A percentile compares a stretch with the other conserved stretches of the same genome.
Conservation (phyloP, 1,139 yeast genomes). For the Hemisphaericaspora subhashii region DNA sequence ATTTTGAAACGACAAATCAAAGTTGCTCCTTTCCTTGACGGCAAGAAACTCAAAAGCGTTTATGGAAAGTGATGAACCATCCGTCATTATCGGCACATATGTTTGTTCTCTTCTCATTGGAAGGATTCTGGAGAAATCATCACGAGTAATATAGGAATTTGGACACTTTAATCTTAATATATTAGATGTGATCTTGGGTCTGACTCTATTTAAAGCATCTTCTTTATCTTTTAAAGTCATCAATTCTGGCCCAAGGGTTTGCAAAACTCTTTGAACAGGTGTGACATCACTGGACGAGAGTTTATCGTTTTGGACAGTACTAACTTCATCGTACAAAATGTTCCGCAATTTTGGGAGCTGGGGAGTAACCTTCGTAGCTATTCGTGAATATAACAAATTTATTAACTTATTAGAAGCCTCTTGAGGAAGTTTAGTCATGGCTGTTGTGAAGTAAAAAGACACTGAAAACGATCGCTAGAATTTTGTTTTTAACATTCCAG, state of each 20-base stretch:
- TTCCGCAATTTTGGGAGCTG: slow-evolving; percentile 28
- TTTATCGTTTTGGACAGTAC: not conserved
- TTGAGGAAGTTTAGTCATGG: slow-evolving; percentile 1
- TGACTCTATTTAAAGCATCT: slow-evolving; percentile 9
- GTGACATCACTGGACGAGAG: slow-evolving; percentile 6
- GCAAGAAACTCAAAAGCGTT: slow-evolving; percentile 30
- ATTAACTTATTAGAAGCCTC: slow-evolving; percentile 20
- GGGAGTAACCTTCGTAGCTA: slow-evolving; percentile 30
- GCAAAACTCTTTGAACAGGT: not conserved
- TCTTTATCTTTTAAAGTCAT: slow-evolving; percentile 6
- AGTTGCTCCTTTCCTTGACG: slow-evolving; percentile 50
- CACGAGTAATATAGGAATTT: slow-evolving; percentile 33
- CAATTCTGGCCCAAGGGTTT: not conserved
- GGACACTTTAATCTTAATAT: slow-evolving; percentile 37
- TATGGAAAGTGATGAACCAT: not conserved
- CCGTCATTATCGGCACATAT: slow-evolving; percentile 14
- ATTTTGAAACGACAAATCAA: slow-evolving; percentile 41
- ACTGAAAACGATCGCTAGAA: no score
- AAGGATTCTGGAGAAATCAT: slow-evolving; percentile 40
- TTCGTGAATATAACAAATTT: slow-evolving; percentile 30
- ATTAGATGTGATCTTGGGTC: slow-evolving; percentile 20
- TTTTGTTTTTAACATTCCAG: no score
- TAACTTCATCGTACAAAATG: slow-evolving; percentile 21
- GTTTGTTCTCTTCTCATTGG: slow-evolving; percentile 34
- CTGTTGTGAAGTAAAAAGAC: no score